A percentile compares a stretch with the other conserved stretches of the same genome.
These are phyloP conservation scores for Amborella trichopoda DNA, from an alignment of 164 flowering plant species.

Conservation along the genomic window DNA sequence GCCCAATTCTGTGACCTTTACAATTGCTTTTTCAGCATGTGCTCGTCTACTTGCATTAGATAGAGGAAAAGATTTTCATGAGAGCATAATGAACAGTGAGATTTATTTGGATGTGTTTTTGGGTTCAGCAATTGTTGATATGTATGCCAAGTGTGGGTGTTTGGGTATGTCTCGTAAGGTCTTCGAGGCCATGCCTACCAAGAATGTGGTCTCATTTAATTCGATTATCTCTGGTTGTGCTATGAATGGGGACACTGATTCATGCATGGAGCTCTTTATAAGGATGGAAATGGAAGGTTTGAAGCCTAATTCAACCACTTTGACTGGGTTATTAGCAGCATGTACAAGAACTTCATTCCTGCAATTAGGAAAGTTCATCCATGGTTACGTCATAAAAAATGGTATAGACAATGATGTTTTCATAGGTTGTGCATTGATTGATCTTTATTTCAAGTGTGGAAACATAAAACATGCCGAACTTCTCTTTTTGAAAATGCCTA, in stretches of 20 bases:
- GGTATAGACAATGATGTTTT: conserved; percentile 25
- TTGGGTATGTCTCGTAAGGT: conserved; percentile 43
- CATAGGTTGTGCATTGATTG: conserved; percentile 31
- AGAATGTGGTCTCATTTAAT: conserved; percentile 48
- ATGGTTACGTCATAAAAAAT: conserved; percentile 46
- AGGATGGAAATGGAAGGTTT: conserved; percentile 31
- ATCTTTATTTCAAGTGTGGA: conserved; percentile 62
- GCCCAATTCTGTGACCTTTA: conserved; percentile 46
- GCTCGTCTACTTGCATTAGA: conserved; percentile 40
- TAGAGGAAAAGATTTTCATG: conserved; percentile 42
- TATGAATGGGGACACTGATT: conserved; percentile 31
- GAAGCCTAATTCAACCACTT: conserved; percentile 38
- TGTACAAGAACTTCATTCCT: conserved; percentile 42
- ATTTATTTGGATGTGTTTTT: conserved; percentile 37
- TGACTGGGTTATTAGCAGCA: conserved; percentile 42
- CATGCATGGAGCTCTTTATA: conserved; percentile 42
- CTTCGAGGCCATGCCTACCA: conserved; percentile 35
- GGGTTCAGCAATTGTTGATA: conserved; percentile 46
- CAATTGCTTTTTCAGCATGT: conserved; percentile 43
- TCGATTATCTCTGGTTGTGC: conserved; percentile 47
- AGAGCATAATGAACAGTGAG: conserved; percentile 22
- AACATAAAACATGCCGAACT: conserved; percentile 29
- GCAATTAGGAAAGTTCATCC: conserved; percentile 43
- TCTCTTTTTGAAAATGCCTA: conserved; percentile 27
- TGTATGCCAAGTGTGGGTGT: conserved; percentile 62